These are phyloP conservation scores for Corymbia citriodora DNA, from an alignment of 441 rosid species.

Conservation along the genomic window DNA sequence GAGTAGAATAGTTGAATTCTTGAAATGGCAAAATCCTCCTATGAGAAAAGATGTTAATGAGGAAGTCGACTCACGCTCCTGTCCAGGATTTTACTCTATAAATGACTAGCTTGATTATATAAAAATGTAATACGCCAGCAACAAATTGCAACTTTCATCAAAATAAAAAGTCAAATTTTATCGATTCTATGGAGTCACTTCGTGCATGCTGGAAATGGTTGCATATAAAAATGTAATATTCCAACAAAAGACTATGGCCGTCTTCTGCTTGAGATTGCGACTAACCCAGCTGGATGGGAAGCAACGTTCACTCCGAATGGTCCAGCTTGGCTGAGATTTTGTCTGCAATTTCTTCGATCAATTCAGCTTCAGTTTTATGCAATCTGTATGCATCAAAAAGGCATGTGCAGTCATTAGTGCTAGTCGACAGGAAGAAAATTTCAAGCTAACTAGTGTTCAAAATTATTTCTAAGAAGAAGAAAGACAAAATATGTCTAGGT, in stretches of 20 bases:
- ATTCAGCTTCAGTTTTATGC: neutral
- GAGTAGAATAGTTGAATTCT: neutral
- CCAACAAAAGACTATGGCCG: no score
- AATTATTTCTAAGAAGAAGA: neutral
- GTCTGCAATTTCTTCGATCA: neutral
- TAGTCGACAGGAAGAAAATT: neutral
- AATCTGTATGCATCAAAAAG: neutral
- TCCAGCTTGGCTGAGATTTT: neutral
- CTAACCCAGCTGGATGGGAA: neutral
- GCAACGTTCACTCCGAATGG: neutral
- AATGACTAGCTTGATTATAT: no score
- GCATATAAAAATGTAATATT: no score
- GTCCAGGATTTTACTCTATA: no score
- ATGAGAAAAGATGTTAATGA: accelerated
- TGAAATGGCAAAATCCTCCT: neutral
- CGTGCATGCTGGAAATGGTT: no score
- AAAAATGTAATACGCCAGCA: neutral
- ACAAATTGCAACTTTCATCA: neutral
- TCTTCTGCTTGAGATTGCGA: neutral
- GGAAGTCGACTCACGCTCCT: no score
- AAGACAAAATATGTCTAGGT: neutral
- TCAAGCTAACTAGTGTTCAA: neutral
- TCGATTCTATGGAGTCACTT: neutral
- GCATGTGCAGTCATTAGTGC: neutral
- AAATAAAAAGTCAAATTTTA: neutral